These are phyloP conservation scores for Pestalotiopsis sp. DNA, from an alignment of 2,329 filamentous ascomycete genomes.

Conservation along the genomic window DNA sequence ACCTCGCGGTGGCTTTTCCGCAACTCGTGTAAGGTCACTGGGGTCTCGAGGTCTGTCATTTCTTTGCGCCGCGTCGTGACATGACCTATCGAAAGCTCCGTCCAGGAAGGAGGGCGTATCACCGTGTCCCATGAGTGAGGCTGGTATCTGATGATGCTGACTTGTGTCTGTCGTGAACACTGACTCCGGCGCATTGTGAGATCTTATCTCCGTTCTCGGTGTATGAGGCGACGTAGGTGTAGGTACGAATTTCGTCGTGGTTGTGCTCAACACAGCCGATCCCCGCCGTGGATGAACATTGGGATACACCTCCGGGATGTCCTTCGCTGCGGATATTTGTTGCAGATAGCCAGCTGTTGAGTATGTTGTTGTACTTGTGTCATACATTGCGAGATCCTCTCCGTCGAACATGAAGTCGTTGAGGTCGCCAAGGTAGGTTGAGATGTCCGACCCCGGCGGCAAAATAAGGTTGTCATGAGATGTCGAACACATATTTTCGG, in stretches of 20 bases:
- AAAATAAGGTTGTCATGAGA: background rate
- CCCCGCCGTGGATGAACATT: background rate
- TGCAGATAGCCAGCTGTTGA: background rate
- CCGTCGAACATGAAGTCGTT: background rate
- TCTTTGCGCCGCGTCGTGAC: background rate
- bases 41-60: background rate
- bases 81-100: background rate
- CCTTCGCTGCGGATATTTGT: background rate
- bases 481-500: background rate
- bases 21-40: background rate
- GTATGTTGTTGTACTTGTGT: background rate
- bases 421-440: background rate
- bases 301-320: background rate
- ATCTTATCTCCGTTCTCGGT: background rate
- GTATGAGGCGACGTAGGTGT: background rate
- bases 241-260: background rate
- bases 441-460: background rate
- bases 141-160: background rate
- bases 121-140: background rate
- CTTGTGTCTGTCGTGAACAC: background rate
- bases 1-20: background rate
- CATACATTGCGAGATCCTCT: background rate
- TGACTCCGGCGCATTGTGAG: background rate
- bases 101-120: background rate
- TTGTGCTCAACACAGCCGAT: background rate